phyloP scores from a whole-genome alignment of 331 rosid genomes.

The Rosa hybrid region DNA sequence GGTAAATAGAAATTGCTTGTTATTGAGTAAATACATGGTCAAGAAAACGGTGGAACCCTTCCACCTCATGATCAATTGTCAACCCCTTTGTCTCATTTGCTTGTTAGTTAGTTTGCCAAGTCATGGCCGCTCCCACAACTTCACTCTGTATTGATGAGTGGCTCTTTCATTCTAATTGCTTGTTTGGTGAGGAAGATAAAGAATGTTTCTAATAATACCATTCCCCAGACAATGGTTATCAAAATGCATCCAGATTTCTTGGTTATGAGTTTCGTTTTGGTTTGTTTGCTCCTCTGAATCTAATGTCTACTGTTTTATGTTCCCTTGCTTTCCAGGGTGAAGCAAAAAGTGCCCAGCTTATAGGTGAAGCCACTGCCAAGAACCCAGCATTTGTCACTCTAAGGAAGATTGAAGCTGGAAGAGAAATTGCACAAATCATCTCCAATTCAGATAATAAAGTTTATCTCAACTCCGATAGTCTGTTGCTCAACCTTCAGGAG shows the following conservation, averaged over 20 bases:
- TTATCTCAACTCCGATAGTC: conserved; percentile 64
- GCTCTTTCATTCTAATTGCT: neutral
- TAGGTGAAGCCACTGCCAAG: conserved; percentile 79
- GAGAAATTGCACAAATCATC: conserved; percentile 76
- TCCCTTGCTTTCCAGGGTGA: conserved; percentile 58
- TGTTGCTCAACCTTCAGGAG: conserved; percentile 77
- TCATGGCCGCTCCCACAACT: neutral
- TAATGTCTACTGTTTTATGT: conserved; percentile 14
- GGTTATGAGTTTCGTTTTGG: neutral
- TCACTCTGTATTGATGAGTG: neutral
- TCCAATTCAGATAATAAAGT: conserved; percentile 63
- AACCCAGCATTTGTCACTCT: conserved; percentile 75
- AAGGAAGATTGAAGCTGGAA: conserved; percentile 90
- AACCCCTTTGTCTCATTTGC: neutral
- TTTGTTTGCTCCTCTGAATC: conserved; percentile 8
- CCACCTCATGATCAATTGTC: neutral
- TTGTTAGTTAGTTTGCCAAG: conserved; percentile 1
- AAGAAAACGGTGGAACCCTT: neutral
- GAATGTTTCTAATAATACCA: neutral
- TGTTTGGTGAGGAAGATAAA: neutral
- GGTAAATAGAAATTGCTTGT: neutral
- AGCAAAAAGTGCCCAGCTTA: conserved; percentile 79
- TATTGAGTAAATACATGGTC: neutral
- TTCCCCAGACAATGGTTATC: neutral
- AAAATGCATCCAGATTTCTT: neutral